Evolutionary conservation across 768 basidiomycete species (phyloP).

Genomic region (Mycena kentingensis): DNA sequence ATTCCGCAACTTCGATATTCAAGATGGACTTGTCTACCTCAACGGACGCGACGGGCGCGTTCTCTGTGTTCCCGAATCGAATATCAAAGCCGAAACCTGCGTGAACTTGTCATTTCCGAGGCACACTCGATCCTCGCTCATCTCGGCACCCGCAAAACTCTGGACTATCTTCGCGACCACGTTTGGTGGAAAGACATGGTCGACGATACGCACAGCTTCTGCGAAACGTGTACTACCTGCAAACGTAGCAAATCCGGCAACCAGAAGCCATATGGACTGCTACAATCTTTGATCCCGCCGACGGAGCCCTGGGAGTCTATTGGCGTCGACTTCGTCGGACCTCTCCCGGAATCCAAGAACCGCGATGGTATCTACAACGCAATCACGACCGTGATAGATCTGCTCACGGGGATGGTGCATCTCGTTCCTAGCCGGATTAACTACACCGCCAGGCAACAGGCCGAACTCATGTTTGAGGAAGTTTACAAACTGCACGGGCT

Average conservation of each 20-base stretch:
- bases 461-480: constrained; percentile 27
- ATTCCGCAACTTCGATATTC: constrained; percentile 21
- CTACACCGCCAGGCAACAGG: constrained; percentile 26
- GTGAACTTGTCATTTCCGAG: constrained; percentile 28
- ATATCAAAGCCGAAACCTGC: constrained; percentile 2
- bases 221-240: constrained; percentile 14
- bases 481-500: constrained; percentile 34
- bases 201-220: constrained; percentile 10
- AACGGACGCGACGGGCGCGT: constrained; percentile 2
- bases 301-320: constrained; percentile 26
- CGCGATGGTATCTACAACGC: constrained; percentile 26
- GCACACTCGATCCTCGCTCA: constrained; percentile 30
- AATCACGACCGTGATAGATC: constrained; percentile 28
- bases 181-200: constrained; percentile 18
- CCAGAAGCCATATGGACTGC: constrained; percentile 18
- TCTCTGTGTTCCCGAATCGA: constrained; percentile 23
- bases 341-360: constrained; percentile 21
- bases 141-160: constrained; percentile 27
- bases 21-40: constrained; percentile 19
- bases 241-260: constrained; percentile 11
- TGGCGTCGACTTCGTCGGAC: constrained; percentile 23
- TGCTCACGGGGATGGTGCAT: constrained; percentile 29
- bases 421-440: constrained; percentile 22
- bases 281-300: constrained; percentile 23
- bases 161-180: constrained; percentile 19